A percentile compares a stretch with the other conserved stretches of the same genome.
Evolutionary conservation across 2,329 filamentous ascomycete species (phyloP).

Genomic region (Didymellaceae sp.): DNA sequence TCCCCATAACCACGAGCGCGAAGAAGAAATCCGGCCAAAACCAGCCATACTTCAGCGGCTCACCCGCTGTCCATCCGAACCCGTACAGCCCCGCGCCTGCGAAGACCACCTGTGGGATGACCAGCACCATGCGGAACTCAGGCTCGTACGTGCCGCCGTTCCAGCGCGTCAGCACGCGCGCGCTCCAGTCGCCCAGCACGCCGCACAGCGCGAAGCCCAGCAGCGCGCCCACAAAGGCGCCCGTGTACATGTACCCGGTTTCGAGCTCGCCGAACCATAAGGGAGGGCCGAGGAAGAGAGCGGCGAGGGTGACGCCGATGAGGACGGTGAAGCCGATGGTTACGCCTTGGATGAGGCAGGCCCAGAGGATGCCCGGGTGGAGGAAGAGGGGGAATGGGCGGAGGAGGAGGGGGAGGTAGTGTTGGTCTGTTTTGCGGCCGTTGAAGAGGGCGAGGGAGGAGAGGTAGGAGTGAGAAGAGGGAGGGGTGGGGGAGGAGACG

Average conservation of each 20-base stretch:
- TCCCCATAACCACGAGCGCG: conserved; percentile 81
- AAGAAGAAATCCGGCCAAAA: conserved; percentile 82
- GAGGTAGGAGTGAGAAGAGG: conserved; percentile 61
- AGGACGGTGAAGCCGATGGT: conserved; percentile 97
- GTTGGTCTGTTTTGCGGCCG: conserved; percentile 80
- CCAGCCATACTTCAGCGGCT: conserved; percentile 70
- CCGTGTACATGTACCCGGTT: conserved; percentile 80
- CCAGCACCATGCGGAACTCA: conserved; percentile 84
- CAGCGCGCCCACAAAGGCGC: conserved; percentile 83
- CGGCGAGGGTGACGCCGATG: conserved; percentile 80
- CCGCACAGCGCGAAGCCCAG: conserved; percentile 80
- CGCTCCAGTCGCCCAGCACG: conserved; percentile 73
- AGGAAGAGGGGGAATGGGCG: conserved; percentile 82
- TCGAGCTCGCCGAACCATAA: conserved; percentile 83
- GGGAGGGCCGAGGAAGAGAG: conserved; percentile 81
- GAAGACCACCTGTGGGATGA: conserved; percentile 80
- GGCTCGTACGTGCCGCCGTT: conserved; percentile 89
- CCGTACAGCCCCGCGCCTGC: conserved; percentile 82
- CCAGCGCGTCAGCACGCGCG: conserved; percentile 70
- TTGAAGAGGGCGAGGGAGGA: conserved; percentile 74
- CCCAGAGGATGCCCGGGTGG: conserved; percentile 87
- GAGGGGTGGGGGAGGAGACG: conserved; percentile 34
- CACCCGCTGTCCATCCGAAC: conserved; percentile 75
- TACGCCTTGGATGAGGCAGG: conserved; percentile 80
- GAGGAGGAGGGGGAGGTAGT: conserved; percentile 68